Evolutionary conservation across 352 stramenopile genomes (phyloP).

Genomic region (Globisporangium cylindrosporum): DNA sequence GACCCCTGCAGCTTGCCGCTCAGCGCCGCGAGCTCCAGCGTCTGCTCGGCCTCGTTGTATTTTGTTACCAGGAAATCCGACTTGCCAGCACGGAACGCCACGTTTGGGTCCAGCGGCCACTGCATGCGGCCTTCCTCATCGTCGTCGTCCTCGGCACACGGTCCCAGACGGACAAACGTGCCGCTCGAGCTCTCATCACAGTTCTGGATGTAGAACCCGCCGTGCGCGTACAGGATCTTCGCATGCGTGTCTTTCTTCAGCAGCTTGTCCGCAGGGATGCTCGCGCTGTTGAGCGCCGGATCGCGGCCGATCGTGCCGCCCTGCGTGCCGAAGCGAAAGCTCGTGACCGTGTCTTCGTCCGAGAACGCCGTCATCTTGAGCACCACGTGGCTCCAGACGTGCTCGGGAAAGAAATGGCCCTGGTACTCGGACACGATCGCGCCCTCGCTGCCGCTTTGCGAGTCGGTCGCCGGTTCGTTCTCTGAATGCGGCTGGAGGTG

Average conservation of each 20-base stretch:
- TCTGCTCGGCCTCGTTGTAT: constrained; percentile 52
- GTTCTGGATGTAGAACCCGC: constrained; percentile 68
- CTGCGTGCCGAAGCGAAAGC: constrained; percentile 55
- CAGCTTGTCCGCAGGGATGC: constrained; percentile 74
- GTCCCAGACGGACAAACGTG: constrained; percentile 66
- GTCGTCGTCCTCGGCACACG: constrained; percentile 25
- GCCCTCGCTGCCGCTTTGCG: neutral
- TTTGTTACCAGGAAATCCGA: constrained; percentile 73
- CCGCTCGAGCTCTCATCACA: constrained; percentile 42
- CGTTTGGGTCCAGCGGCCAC: constrained; percentile 62
- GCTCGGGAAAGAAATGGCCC: constrained; percentile 27
- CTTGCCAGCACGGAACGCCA: constrained; percentile 76
- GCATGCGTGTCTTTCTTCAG: constrained; percentile 53
- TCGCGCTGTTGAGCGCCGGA: constrained; percentile 43
- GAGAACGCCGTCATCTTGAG: constrained; percentile 84
- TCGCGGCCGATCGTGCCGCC: constrained; percentile 58
- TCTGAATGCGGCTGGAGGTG: neutral
- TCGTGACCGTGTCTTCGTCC: constrained; percentile 71
- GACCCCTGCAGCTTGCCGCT: constrained; percentile 63
- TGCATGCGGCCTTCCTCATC: constrained; percentile 67
- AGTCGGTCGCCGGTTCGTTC: neutral
- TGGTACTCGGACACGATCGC: constrained; percentile 25
- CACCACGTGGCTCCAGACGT: constrained; percentile 67
- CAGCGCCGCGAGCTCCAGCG: constrained; percentile 51
- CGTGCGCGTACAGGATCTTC: constrained; percentile 45